Evolutionary conservation across 306 rosid genomes (phyloP).

Genomic region (Argentina anserina): DNA sequence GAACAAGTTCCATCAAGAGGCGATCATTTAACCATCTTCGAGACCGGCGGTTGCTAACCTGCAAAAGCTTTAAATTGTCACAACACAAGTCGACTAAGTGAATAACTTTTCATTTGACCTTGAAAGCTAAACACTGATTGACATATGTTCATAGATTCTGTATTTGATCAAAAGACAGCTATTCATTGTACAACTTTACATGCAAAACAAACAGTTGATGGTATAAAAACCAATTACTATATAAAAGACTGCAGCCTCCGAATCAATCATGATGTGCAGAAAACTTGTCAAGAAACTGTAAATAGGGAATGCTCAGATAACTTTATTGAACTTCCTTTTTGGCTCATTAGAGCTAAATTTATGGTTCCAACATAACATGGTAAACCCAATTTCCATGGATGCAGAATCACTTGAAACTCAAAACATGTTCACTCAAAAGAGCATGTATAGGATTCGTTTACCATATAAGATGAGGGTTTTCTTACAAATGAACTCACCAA

Average conservation of each 20-base stretch:
- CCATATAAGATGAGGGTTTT: neutral
- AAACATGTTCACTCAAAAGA: neutral
- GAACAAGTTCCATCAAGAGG: slow-evolving; percentile 84
- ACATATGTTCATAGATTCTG: too few species aligned
- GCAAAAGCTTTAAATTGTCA: slow-evolving; percentile 4
- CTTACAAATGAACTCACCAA: neutral
- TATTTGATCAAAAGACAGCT: neutral
- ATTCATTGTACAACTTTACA: neutral
- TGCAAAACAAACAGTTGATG: neutral
- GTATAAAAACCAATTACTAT: neutral
- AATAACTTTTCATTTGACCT: neutral
- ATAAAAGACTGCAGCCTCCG: neutral
- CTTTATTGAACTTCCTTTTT: neutral
- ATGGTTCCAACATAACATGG: neutral
- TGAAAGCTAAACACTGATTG: neutral
- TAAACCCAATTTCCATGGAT: neutral
- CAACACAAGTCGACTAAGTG: neutral
- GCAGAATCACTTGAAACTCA: neutral
- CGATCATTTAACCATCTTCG: slow-evolving; percentile 93
- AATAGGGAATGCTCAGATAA: neutral
- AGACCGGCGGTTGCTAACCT: slow-evolving; percentile 82
- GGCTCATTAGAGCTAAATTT: neutral
- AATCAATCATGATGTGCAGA: neutral
- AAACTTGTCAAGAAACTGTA: neutral
- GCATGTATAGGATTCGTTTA: neutral